Evolutionary conservation across 2,329 filamentous ascomycete species (phyloP).

Genomic region (Pseudogymnoascus pannorum): DNA sequence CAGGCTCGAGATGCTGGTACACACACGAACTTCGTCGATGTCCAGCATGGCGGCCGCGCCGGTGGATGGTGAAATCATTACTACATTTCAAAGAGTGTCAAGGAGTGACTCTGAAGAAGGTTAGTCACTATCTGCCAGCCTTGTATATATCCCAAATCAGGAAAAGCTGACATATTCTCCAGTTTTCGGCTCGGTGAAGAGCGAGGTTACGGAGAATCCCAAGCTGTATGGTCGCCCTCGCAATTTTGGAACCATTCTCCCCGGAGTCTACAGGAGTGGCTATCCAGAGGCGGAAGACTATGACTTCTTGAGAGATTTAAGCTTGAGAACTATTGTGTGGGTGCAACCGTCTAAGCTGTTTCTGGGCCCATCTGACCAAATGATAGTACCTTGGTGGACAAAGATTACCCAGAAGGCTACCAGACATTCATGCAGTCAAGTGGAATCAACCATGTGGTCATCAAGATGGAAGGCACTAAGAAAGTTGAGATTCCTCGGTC

Average conservation of each 20-base stretch:
- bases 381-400: constrained; percentile 54
- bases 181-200: background rate
- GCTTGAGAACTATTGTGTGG: constrained; percentile 74
- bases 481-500: constrained; percentile 60
- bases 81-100: background rate
- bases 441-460: constrained; percentile 64
- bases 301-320: constrained; percentile 57
- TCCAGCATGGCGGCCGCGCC: background rate
- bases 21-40: background rate
- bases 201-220: constrained; percentile 14
- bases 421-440: constrained; percentile 56
- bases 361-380: constrained; percentile 12
- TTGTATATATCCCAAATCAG: background rate
- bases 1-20: background rate
- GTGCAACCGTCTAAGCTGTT: constrained; percentile 23
- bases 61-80: constrained; percentile 4
- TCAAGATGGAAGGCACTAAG: constrained; percentile 84
- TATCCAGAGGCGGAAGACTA: constrained; percentile 69
- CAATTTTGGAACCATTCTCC: constrained; percentile 72
- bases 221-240: constrained; percentile 36
- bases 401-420: constrained; percentile 48
- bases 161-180: background rate
- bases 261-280: constrained; percentile 72
- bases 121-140: background rate
- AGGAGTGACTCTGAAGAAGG: constrained; percentile 7